phyloP scores from a whole-genome alignment of 192 early-diverging fungal genomes.

The Backusella psychrophila region DNA sequence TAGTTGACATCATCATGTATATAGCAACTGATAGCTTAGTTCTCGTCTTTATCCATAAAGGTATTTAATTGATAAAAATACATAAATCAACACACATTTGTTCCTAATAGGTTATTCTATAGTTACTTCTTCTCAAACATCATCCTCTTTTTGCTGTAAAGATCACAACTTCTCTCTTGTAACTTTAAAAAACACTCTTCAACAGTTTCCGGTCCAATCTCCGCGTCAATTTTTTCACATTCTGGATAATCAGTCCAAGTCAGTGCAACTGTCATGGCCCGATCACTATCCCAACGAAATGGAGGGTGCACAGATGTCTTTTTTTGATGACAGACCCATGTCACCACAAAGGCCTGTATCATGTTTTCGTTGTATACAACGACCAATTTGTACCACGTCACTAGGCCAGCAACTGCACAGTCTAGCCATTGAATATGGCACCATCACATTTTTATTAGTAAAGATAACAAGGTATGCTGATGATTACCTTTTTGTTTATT shows the following conservation, averaged over 20 bases:
- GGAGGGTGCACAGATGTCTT: background rate
- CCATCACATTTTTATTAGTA: constrained; percentile 26
- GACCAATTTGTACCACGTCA: background rate
- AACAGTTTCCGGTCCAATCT: background rate
- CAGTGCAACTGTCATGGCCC: constrained; percentile 12
- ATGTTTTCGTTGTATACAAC: constrained; percentile 16
- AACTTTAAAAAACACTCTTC: background rate
- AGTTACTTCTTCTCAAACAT: background rate
- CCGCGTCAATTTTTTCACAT: constrained; percentile 13
- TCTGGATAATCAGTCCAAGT: constrained; percentile 18
- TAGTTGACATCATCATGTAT: constrained; percentile 37
- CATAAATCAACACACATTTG: background rate
- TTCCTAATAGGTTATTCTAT: background rate
- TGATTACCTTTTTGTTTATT: background rate
- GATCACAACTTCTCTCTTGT: constrained; percentile 4
- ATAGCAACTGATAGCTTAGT: constrained; percentile 23
- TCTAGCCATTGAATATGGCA: constrained; percentile 28
- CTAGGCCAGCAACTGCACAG: constrained; percentile 11
- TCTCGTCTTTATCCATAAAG: constrained; percentile 26
- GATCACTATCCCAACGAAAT: constrained; percentile 13
- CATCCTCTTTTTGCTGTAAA: constrained; percentile 2
- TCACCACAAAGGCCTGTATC: constrained; percentile 8
- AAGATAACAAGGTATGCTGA: constrained; percentile 9
- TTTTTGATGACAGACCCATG: background rate
- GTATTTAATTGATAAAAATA: constrained; percentile 7